Percentiles rank a stretch among this genome's conserved stretches.
phyloP scores from a whole-genome alignment of 2,329 filamentous ascomycete species.

The Xylariales sp. region DNA sequence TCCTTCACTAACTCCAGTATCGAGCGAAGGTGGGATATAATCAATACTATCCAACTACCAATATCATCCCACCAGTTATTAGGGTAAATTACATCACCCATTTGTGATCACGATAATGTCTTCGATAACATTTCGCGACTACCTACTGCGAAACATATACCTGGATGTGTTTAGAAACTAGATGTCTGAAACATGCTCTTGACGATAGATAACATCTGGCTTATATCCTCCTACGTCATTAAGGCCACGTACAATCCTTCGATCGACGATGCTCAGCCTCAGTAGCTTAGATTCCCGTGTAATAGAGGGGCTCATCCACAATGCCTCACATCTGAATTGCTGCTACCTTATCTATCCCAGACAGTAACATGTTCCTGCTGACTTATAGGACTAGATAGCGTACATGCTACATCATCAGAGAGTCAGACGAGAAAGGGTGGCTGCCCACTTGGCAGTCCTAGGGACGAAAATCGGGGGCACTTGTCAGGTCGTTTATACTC shows the following conservation, averaged over 20 bases:
- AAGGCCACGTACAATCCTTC: neutral
- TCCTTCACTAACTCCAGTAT: neutral
- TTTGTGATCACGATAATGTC: neutral
- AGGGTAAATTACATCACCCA: neutral
- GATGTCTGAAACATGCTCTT: neutral
- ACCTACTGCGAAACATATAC: neutral
- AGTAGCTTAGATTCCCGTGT: conserved; percentile 16
- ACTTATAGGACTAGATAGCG: neutral
- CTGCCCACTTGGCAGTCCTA: too few relatives aligned
- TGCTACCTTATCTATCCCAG: conserved; percentile 9
- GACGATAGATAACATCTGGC: neutral
- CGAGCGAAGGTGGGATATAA: neutral
- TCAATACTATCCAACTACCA: neutral
- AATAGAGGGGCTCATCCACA: conserved; percentile 11
- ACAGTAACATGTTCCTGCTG: neutral
- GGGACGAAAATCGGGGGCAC: too few relatives aligned
- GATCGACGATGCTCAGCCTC: conserved; percentile 20
- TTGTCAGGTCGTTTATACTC: too few relatives aligned
- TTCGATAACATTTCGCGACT: neutral
- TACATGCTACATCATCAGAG: neutral
- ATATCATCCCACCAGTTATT: neutral
- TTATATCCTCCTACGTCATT: conserved; percentile 5
- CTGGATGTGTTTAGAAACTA: neutral
- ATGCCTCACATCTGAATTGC: conserved; percentile 4
- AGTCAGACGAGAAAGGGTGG: neutral